Percentiles rank a stretch among this genome's conserved stretches.
Evolutionary conservation across 108 stramenopile genomes (phyloP).

Genomic region (Conticribra weissflogii): DNA sequence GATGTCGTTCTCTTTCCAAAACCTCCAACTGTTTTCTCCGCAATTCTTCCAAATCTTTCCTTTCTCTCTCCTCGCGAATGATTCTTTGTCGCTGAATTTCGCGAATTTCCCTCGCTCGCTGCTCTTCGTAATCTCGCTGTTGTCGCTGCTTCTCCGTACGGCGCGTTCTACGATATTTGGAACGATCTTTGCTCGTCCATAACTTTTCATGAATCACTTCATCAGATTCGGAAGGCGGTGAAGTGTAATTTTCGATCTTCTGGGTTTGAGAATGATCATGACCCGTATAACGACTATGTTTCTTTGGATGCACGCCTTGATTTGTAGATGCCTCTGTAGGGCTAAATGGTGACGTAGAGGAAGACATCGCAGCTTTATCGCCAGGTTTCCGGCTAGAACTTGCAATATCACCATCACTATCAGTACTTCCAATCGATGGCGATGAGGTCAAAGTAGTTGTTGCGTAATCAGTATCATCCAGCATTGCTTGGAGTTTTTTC

Average conservation of each 20-base stretch:
- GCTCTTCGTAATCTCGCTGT: constrained; percentile 28
- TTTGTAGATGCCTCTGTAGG: not conserved
- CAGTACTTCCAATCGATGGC: constrained; percentile 1
- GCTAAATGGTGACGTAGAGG: constrained; percentile 1
- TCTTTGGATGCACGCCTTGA: not conserved
- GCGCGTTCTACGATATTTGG: constrained; percentile 68
- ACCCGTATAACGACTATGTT: not conserved
- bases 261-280: too few relatives aligned
- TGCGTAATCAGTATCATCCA: constrained; percentile 87
- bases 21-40: constrained; percentile 29
- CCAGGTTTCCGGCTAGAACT: not conserved
- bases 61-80: constrained; percentile 38
- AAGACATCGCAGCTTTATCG: not conserved
- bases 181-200: constrained; percentile 86
- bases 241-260: not conserved
- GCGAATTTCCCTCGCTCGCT: constrained; percentile 32
- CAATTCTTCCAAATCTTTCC: constrained; percentile 40
- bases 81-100: constrained; percentile 47
- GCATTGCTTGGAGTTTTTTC: constrained; percentile 80
- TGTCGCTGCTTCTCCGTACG: constrained; percentile 42
- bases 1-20: constrained; percentile 35
- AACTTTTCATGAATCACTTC: constrained; percentile 40
- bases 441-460: constrained; percentile 45
- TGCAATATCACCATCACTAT: constrained; percentile 1
- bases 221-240: not conserved